phyloP scores from a whole-genome alignment of 345 rosid species.

The Sonneratia alba region DNA sequence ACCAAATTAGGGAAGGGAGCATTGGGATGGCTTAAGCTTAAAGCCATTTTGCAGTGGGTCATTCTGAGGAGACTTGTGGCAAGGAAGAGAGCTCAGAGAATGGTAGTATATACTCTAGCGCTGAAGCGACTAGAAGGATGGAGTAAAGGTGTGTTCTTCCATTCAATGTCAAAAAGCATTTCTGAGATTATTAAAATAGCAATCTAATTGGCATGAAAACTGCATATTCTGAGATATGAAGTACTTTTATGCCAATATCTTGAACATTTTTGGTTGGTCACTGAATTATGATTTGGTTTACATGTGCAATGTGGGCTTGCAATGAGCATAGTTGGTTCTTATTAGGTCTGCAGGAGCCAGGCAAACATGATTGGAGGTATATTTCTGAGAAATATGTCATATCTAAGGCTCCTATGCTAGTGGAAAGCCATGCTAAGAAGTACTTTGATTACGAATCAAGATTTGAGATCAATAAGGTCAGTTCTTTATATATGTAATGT shows the following conservation, averaged over 20 bases:
- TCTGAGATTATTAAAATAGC: not conserved
- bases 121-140: not conserved
- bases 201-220: not conserved
- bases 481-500: not conserved
- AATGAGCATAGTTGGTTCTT: not conserved
- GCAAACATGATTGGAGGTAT: not conserved
- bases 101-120: not conserved
- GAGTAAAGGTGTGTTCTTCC: not conserved
- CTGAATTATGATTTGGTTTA: not conserved
- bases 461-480: not conserved
- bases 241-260: no score
- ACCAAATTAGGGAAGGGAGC: not conserved
- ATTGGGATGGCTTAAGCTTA: not conserved
- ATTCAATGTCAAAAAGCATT: not conserved
- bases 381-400: not conserved
- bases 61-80: not conserved
- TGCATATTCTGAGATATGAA: no score
- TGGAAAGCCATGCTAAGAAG: not conserved
- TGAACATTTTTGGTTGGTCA: not conserved
- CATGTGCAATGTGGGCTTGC: not conserved
- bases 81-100: not conserved
- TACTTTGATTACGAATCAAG: not conserved
- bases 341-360: not conserved
- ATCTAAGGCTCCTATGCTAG: not conserved
- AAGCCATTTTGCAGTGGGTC: not conserved